Base-by-base conservation (phyloP, 306 rosid species). In the Lathyrus aphaca region DNA sequence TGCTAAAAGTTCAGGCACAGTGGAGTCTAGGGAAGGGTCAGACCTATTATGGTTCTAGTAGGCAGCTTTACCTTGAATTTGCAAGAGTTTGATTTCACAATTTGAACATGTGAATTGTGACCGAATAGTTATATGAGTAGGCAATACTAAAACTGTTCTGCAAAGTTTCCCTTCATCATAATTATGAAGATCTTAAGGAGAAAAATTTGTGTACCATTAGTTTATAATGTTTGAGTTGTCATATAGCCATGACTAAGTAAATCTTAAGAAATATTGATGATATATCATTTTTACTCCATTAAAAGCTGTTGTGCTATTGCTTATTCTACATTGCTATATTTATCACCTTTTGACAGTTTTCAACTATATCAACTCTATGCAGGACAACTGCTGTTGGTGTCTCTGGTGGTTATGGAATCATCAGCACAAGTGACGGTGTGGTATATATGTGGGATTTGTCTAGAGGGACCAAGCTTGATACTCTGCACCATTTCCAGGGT, bases 381-480 rank as follows among this genome's bases (percentile, higher is more conserved):
- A 92, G 98, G 64, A 79, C 86, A 72, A 68, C 83, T 68, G 82
- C 75, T 3, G 69, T 80, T 57, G 91, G 96, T 44, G 86, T 91
- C 69, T 89, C 83, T 23, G 82, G 82, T 77, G 85, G 91, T 53
- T 82, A 77, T 44, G 98, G 98, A 44, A 82, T 92, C 69, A 75
- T 83, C 11, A 74, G 92, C 54, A 82, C 92, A 1, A 38, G 69
- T 71, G 92, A 88, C 11, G 98, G 96, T 21, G 29, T 68, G 44
- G 96, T 86, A 66, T 82, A 83, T 54, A 56, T 74, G 77, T 92
- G 98, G 93, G 96, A 88, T 57, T 62, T 92, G 76, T 74, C 84
- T 51, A 81, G 89, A 25, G 96, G 98, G 82, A 54, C 87, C 35
- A 82, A 86, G 74, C 64, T 85, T 21, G 86, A 84, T 53, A 79